These are phyloP conservation scores for Termitomyces sp. DNA, from an alignment of 768 basidiomycete species.

Conservation along the genomic window DNA sequence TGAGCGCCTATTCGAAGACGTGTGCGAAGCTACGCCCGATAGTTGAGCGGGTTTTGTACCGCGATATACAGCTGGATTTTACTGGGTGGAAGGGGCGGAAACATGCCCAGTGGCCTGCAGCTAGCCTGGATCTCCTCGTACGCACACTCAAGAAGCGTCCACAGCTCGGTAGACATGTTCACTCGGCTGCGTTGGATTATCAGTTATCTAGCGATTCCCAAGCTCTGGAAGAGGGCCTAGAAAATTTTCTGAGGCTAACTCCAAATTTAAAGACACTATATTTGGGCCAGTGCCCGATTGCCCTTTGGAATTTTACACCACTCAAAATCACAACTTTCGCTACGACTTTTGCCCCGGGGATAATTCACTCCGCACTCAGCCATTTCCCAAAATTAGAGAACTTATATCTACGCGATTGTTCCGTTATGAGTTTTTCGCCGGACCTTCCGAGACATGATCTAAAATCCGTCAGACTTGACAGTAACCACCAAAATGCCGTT, in stretches of 20 bases:
- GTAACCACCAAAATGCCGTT: slow-evolving; percentile 21
- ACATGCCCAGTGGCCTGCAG: slow-evolving; percentile 22
- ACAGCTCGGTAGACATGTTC: slow-evolving; percentile 17
- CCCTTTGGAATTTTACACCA: slow-evolving; percentile 19
- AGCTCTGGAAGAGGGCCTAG: slow-evolving; percentile 17
- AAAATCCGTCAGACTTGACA: slow-evolving; percentile 19
- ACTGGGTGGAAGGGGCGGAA: slow-evolving; percentile 26
- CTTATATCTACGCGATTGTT: slow-evolving; percentile 22
- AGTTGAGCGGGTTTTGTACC: slow-evolving; percentile 22
- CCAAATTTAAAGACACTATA: slow-evolving; percentile 20
- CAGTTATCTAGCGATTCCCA: slow-evolving; percentile 16
- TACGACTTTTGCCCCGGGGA: slow-evolving; percentile 21
- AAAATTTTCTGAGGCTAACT: slow-evolving; percentile 16
- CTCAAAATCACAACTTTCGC: slow-evolving; percentile 19
- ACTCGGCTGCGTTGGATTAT: slow-evolving; percentile 20
- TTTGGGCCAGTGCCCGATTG: slow-evolving; percentile 22
- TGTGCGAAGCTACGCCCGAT: slow-evolving; percentile 16
- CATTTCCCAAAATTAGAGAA: slow-evolving; percentile 18
- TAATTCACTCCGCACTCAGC: slow-evolving; percentile 19
- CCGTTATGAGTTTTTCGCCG: slow-evolving; percentile 16
- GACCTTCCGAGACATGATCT: slow-evolving; percentile 19
- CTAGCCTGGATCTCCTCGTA: slow-evolving; percentile 19
- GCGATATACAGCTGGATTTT: slow-evolving; percentile 22
- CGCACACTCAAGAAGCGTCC: slow-evolving; percentile 20
- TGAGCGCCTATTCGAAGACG: slow-evolving; percentile 19